phyloP scores from a whole-genome alignment of 2,329 filamentous ascomycete genomes.

The Xylariaceae sp. region DNA sequence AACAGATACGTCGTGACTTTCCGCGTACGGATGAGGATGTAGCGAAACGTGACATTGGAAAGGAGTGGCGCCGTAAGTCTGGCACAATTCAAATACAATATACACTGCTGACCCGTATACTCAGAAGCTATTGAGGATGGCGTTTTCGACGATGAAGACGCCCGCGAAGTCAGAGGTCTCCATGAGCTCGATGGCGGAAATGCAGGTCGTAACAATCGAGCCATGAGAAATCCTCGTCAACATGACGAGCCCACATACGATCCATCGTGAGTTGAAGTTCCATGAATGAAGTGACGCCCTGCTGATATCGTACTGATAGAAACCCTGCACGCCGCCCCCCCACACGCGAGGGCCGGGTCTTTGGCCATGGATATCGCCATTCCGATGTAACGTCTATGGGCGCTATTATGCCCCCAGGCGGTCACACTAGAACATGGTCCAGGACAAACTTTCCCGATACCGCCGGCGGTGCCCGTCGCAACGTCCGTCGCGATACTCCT shows the following conservation, averaged over 20 bases:
- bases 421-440: neutral
- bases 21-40: too few species aligned
- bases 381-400: neutral
- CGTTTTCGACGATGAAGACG: constrained; percentile 19
- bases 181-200: constrained; percentile 21
- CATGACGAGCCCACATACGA: neutral
- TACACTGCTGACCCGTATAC: constrained; percentile 2
- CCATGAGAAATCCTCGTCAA: neutral
- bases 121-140: constrained; percentile 17
- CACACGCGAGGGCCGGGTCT: neutral
- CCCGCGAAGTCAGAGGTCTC: constrained; percentile 13
- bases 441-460: too few species aligned
- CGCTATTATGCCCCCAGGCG: neutral
- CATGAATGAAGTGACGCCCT: neutral
- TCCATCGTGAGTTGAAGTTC: neutral
- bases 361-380: neutral
- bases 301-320: neutral
- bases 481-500: too few species aligned
- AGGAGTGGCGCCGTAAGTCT: constrained; percentile 15
- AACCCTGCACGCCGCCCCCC: neutral
- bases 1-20: too few species aligned
- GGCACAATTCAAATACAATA: neutral
- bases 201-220: constrained; percentile 15
- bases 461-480: too few species aligned
- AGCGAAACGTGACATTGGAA: neutral